Base-by-base conservation (phyloP, 495 filamentous ascomycete species). In the Penicillium verhagenii region DNA sequence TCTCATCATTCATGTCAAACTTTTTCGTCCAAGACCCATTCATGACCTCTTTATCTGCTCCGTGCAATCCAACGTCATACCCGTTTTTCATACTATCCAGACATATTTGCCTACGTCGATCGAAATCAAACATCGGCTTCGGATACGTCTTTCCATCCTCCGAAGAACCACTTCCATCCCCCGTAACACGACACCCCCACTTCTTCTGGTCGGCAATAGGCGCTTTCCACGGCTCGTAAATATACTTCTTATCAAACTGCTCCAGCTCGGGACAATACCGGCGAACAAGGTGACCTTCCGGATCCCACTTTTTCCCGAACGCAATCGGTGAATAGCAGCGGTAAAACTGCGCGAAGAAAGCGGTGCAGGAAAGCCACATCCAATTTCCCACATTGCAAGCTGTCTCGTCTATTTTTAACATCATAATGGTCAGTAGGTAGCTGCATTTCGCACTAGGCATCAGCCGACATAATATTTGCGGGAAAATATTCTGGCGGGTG, bases 141-240 rank as follows among this genome's bases (percentile, higher is more conserved):
- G 86, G 84, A 68, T 90, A 90, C 1, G 70, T 52, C 16, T 64
- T 60, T n/a, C 64, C 71, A 3, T 54, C 57, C 6, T 72, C 72
- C 7, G 58, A 68, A 18, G 59, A 62, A 9, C 59, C 38, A 0
- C 68, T 64, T 6, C 76, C 80, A 59, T 83, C 80, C 0, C 81
- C 80, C 23, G 75, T 79, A 25, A 88, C 68, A 25, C 75, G 56
- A 42, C 85, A 84, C 0, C 80, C 77, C 45, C 82, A 84, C 51
- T 73, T 75, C 58, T 78, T 83, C 68, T 86, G 81, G 58, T 86
- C 84, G 18, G 68, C 67, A 24, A 80, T 77, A 6, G 80, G 82
- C 53, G 86, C 82, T 54, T 82, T 86, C 85, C 86, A 88, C 6
- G 86, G 87, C 73, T 89, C 86, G 56, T 87, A 90, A 35, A 90